Evolutionary conservation across 2,329 filamentous ascomycete species (phyloP), one percentile per base, ranked within the genome.

Genomic region (Trichophyton equinum): DNA sequence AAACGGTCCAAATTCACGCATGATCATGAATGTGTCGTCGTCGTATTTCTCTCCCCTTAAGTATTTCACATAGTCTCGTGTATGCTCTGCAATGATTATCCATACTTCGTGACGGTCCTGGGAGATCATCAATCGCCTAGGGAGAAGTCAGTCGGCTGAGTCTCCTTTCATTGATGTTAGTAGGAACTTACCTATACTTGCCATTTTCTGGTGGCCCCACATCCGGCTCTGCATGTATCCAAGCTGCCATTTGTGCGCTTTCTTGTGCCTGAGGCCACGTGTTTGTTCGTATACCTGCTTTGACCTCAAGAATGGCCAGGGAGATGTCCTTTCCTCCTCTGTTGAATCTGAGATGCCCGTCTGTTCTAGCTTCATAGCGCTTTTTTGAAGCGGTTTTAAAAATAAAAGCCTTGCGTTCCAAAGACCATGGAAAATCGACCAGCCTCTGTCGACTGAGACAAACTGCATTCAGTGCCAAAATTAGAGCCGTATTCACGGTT

Each of bases 181-280:
- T 18, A 18, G 18, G 18, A 18, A 18, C 18, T 18, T 18, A 18
- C 18, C 18, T 18, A 18, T 18, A 18, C 18, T 18, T 18, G 18
- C 18, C 18, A 18, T 18, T 18, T 18, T 18, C 18, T 18, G 18
- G 18, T 18, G 18, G 18, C 18, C 18, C 18, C 18, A 18, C 1
- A 25, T 61, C 51, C 18, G 63, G 63, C 18, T 63, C 62, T n/a
- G 47, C 59, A 58, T 53, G 33, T 2, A 65, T 64, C 64, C 64
- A 65, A 25, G 62, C 61, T 22, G 60, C 64, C 61, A 65, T 62
- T 44, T 63, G 64, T 0, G 64, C 64, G 18, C 42, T 63, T 40
- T 64, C 64, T 30, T 65, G 62, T 20, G 13, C 59, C 56, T 62
- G 20, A 47, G 55, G 25, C 46, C 40, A 3, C 0, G 11, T 20